Conservation (phyloP, 768 basidiomycete genomes). For the Boletus fagicola region DNA sequence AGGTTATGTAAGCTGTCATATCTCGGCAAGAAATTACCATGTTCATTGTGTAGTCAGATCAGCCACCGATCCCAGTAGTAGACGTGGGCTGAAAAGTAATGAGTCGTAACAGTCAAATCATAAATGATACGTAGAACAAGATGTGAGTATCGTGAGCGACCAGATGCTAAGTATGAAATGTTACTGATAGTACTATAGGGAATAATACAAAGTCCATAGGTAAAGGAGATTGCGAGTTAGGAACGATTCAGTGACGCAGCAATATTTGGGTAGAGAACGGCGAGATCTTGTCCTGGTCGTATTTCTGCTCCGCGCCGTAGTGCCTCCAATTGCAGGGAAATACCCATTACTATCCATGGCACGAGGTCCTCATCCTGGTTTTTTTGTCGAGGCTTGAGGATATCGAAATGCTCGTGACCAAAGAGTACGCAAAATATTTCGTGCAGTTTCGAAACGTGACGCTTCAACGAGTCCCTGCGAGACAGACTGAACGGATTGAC, state of each 20-base stretch:
- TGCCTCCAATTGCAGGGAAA: not conserved
- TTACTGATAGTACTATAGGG: too few species aligned
- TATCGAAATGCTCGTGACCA: not conserved
- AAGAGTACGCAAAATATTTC: not conserved
- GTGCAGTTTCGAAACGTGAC: not conserved
- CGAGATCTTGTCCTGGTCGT: not conserved
- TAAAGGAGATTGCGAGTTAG: not conserved
- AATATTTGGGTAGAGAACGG: not conserved
- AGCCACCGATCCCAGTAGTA: too few species aligned
- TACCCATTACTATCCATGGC: not conserved
- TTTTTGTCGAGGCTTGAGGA: not conserved
- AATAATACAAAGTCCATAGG: not conserved
- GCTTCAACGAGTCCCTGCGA: constrained; percentile 8
- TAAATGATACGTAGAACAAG: not conserved
- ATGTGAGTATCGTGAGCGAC: not conserved
- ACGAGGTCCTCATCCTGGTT: not conserved
- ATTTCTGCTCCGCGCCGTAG: not conserved
- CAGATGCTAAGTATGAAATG: not conserved
- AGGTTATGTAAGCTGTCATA: too few species aligned
- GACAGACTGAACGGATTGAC: not conserved
- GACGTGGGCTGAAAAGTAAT: too few species aligned
- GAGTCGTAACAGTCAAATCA: not conserved
- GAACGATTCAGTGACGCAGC: not conserved
- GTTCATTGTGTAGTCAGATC: too few species aligned
- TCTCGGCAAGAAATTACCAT: too few species aligned